Evolutionary conservation across 345 rosid species (phyloP).

Genomic region (Capsella bursapastoris): DNA sequence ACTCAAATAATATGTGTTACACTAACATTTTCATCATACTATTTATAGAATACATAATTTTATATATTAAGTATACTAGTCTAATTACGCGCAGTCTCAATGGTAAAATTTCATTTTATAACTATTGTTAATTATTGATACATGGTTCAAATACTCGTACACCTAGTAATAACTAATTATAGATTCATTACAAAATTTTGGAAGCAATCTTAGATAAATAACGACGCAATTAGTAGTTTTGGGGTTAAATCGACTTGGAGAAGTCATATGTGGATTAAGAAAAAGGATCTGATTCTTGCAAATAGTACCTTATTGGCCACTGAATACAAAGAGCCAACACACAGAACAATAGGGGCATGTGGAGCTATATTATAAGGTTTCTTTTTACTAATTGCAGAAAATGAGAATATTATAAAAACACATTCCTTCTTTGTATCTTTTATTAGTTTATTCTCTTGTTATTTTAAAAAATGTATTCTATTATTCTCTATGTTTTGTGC

Average conservation of each 20-base stretch:
- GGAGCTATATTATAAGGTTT: constrained; percentile 32
- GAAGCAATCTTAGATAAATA: neutral
- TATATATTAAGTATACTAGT: neutral
- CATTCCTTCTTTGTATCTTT: constrained; percentile 24
- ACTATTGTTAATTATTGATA: neutral
- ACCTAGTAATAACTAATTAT: neutral
- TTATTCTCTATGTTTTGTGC: constrained; percentile 29
- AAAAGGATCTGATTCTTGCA: constrained; percentile 37
- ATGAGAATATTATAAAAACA: constrained; percentile 21
- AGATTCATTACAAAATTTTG: neutral
- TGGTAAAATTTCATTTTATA: neutral
- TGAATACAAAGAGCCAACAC: constrained; percentile 39
- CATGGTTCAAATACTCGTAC: neutral
- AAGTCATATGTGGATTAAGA: constrained; percentile 11
- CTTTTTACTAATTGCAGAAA: constrained; percentile 32
- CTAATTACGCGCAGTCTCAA: neutral
- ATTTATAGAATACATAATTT: neutral
- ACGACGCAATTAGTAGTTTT: neutral
- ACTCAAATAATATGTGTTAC: neutral
- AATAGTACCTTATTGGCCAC: constrained; percentile 31
- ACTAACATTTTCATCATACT: neutral
- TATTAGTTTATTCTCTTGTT: constrained; percentile 33
- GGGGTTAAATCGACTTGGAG: neutral
- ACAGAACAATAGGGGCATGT: constrained; percentile 35
- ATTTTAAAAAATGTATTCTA: constrained; percentile 8